phyloP scores from a whole-genome alignment of 345 rosid species.

The Draba incana region DNA sequence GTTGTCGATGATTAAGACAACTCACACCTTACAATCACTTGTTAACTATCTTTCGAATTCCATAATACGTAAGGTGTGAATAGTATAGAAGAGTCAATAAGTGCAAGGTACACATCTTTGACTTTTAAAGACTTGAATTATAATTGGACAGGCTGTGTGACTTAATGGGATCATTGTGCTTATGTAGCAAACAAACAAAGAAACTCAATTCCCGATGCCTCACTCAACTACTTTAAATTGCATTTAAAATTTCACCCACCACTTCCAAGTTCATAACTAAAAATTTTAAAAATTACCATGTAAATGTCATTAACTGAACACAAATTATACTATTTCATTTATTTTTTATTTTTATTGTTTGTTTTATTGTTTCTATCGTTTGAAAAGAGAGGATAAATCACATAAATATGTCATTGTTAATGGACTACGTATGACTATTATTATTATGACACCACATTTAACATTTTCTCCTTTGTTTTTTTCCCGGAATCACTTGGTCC shows the following conservation, averaged over 20 bases:
- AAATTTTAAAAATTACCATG: too few species aligned
- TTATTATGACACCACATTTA: constrained; percentile 26
- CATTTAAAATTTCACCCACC: constrained; percentile 38
- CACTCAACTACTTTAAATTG: constrained; percentile 16
- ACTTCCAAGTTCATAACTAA: not conserved
- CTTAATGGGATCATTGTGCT: not conserved
- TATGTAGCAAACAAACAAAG: not conserved
- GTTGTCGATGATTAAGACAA: not conserved
- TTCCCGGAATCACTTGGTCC: constrained; percentile 37
- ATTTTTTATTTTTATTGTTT: too few species aligned
- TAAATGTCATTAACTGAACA: not conserved
- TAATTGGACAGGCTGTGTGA: constrained; percentile 35
- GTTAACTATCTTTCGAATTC: not conserved
- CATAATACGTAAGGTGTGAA: constrained; percentile 13
- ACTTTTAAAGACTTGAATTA: constrained; percentile 25
- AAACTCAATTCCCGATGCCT: constrained; percentile 36
- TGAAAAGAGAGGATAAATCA: too few species aligned
- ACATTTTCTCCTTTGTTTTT: constrained; percentile 37
- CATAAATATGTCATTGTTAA: not conserved
- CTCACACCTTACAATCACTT: constrained; percentile 12
- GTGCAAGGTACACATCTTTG: constrained; percentile 20
- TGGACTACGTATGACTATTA: constrained; percentile 17
- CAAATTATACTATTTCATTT: too few species aligned
- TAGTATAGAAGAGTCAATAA: constrained; percentile 13
- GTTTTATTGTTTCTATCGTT: too few species aligned